Evolutionary conservation across 1,139 yeast genomes (phyloP).

Genomic region (Pichia terricola): DNA sequence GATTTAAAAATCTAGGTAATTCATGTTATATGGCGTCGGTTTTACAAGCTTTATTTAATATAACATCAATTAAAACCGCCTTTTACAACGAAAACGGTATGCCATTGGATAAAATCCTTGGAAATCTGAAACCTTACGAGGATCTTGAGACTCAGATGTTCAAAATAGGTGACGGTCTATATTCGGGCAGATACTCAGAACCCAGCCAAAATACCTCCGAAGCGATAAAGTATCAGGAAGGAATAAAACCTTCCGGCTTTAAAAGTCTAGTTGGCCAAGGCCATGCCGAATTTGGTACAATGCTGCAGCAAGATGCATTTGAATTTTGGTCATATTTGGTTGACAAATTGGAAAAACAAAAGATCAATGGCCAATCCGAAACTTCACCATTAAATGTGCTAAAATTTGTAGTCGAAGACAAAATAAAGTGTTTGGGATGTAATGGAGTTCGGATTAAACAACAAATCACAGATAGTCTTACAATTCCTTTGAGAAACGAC

Average conservation of each 20-base stretch:
- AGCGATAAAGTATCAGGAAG: slow-evolving; percentile 48
- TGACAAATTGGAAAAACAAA: slow-evolving; percentile 46
- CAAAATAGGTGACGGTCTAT: slow-evolving; percentile 72
- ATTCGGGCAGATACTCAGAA: slow-evolving; percentile 63
- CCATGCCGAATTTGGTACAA: slow-evolving; percentile 76
- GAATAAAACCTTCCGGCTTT: slow-evolving; percentile 69
- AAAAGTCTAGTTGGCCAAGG: slow-evolving; percentile 67
- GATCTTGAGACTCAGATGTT: slow-evolving; percentile 64
- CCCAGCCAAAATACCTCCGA: slow-evolving; percentile 39
- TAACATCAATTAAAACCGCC: slow-evolving; percentile 19
- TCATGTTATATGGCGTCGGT: slow-evolving; percentile 86
- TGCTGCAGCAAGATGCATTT: slow-evolving; percentile 90
- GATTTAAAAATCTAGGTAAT: slow-evolving; percentile 82
- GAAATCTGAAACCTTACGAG: slow-evolving; percentile 44
- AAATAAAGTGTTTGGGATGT: slow-evolving; percentile 56
- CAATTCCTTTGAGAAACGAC: slow-evolving; percentile 47
- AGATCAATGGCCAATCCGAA: slow-evolving; percentile 20
- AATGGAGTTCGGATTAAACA: slow-evolving; percentile 46
- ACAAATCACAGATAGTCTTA: slow-evolving; percentile 58
- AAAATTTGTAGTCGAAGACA: slow-evolving; percentile 56
- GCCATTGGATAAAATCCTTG: slow-evolving; percentile 23
- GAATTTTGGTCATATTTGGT: slow-evolving; percentile 70
- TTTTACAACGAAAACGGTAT: slow-evolving; percentile 24
- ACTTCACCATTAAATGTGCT: slow-evolving; percentile 44
- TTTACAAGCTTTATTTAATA: slow-evolving; percentile 56